Base-by-base conservation (phyloP, 192 early-diverging fungal species). In the Paraglomus occultum region DNA sequence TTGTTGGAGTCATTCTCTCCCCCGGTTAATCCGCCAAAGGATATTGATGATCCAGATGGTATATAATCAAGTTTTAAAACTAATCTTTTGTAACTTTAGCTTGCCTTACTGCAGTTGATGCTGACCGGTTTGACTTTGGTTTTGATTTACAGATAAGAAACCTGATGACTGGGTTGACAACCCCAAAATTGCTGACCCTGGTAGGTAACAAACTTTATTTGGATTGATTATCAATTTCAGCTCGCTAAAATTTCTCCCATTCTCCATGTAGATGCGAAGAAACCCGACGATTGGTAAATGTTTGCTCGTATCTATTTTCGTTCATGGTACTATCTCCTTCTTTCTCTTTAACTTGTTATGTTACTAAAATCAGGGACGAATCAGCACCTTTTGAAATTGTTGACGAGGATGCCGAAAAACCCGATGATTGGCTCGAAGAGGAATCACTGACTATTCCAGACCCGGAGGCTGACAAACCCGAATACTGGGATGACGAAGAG, bases 401-500 rank as follows among this genome's bases (percentile, higher is more conserved):
- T 1, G 91, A 96, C 70, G 86, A 86, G 67, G 83, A 88, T 50
- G 95, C 92, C n/a, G 80, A 73, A 51, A 91, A 86, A 71, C 93
- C 93, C 9, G 82, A 86, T n/a, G 91, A 87, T 73, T 95, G 95
- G 95, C 82, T 94, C 67, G 90, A 85, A 38, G 82, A 95, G 72
- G 95, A 94, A 70, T 85, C 87, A 60, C 39, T 76, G 20, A 80
- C 83, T 64, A 84, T 95, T 63, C 79, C 86, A 4, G 94, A 95
- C 71, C 93, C 95, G 7, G 85, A 88, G 42, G 85, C 87, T 39
- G 76, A 83, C 67, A 92, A 94, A 78, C 95, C 95, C 20, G 89
- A 88, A 39, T 93, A 96, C 68, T 96, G 95, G 95, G 87, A 89
- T 76, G 91, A 92, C 20, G 93, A 94, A 53, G 93, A 95, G 77